Percentiles rank a stretch among this genome's conserved stretches.
These are phyloP conservation scores for Populus hybrid DNA, from an alignment of 441 rosid genomes.

Conservation along the genomic window DNA sequence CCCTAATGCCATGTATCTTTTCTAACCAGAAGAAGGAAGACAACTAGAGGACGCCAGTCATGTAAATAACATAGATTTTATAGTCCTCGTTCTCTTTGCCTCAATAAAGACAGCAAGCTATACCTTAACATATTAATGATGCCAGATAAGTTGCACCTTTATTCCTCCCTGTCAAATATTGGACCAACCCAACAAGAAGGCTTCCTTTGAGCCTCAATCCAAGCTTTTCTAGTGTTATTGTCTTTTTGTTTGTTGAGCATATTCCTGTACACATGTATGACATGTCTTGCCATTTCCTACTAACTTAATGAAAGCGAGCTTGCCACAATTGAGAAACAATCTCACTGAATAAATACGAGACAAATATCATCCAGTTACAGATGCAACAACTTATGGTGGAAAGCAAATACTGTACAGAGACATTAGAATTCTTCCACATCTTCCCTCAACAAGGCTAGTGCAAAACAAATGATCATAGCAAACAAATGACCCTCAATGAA, in stretches of 20 bases:
- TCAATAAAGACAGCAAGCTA: neutral
- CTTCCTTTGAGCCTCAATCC: neutral
- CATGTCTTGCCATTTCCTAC: neutral
- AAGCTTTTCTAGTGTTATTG: neutral
- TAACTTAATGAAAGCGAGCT: neutral
- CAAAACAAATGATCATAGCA: neutral
- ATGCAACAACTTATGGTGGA: neutral
- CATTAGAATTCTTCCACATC: neutral
- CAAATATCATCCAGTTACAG: neutral
- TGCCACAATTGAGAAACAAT: neutral
- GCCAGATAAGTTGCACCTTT: neutral
- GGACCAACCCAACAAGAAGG: neutral
- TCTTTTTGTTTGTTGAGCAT: no score
- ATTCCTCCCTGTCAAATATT: neutral
- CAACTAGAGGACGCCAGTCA: neutral
- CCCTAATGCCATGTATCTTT: neutral
- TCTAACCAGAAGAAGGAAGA: neutral
- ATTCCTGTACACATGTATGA: no score
- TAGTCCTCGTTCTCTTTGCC: neutral
- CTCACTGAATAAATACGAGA: neutral
- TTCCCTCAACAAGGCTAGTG: neutral
- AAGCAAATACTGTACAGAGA: neutral
- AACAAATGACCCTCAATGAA: neutral
- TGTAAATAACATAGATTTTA: no score
- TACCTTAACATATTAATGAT: neutral